These are phyloP conservation scores for Pyrus betulifolia DNA, from an alignment of 306 rosid genomes.

Conservation along the genomic window DNA sequence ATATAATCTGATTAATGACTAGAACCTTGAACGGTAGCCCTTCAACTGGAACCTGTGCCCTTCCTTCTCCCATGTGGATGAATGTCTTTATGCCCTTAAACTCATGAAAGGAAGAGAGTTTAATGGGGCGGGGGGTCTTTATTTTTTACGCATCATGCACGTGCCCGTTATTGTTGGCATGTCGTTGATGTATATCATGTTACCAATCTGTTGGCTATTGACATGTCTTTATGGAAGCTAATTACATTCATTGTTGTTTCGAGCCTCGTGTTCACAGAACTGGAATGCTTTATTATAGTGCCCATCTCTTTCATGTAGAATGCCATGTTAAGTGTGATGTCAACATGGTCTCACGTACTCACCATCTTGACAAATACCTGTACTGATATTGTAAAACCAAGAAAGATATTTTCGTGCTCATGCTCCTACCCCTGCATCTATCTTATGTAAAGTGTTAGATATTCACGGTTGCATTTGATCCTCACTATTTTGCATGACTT, in stretches of 20 bases:
- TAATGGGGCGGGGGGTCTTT: background rate
- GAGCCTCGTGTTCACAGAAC: background rate
- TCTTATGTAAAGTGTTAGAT: background rate
- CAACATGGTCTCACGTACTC: background rate
- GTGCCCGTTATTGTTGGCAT: background rate
- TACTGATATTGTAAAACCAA: background rate
- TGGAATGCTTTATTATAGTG: background rate
- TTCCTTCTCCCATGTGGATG: slow-evolving; percentile 13
- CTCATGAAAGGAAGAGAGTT: background rate
- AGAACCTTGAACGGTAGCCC: background rate
- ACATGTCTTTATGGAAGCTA: background rate
- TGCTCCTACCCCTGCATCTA: background rate
- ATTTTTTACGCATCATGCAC: background rate
- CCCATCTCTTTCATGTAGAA: background rate
- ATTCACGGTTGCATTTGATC: background rate
- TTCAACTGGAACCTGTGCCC: background rate
- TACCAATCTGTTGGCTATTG: background rate
- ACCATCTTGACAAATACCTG: background rate
- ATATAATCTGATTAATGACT: background rate
- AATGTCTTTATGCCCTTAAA: slow-evolving; percentile 67
- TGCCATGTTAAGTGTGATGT: background rate
- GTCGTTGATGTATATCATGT: background rate
- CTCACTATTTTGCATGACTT: background rate
- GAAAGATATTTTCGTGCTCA: background rate
- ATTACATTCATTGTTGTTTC: background rate